These are phyloP conservation scores for Discostella stelligeroides DNA, from an alignment of 108 stramenopile species.

Conservation along the genomic window DNA sequence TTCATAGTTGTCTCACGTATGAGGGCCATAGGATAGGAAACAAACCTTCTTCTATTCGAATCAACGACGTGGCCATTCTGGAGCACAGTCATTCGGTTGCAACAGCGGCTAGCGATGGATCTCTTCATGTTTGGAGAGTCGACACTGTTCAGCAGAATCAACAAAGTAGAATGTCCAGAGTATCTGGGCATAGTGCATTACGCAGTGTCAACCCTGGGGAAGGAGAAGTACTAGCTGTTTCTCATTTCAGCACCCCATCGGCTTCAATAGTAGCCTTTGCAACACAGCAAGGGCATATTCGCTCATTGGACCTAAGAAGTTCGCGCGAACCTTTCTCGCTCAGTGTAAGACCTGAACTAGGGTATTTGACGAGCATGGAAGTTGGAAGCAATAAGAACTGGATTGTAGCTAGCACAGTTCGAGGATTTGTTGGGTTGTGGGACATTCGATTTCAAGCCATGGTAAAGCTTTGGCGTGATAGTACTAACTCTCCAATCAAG, in stretches of 20 bases:
- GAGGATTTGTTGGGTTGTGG: constrained; percentile 73
- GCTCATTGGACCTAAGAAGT: constrained; percentile 82
- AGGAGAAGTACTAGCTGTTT: constrained; percentile 87
- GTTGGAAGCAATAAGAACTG: constrained; percentile 89
- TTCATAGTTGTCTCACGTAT: constrained; percentile 86
- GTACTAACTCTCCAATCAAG: constrained; percentile 70
- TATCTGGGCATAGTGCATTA: constrained; percentile 65
- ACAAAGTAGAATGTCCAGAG: constrained; percentile 47
- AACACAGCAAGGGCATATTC: constrained; percentile 78
- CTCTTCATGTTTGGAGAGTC: constrained; percentile 88
- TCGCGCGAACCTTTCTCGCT: constrained; percentile 79
- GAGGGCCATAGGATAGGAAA: constrained; percentile 53
- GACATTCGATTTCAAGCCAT: constrained; percentile 82
- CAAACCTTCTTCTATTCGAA: constrained; percentile 24
- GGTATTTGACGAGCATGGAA: constrained; percentile 85
- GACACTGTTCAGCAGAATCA: constrained; percentile 50
- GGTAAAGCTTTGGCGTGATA: constrained; percentile 91
- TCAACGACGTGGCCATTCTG: constrained; percentile 89
- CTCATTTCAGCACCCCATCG: constrained; percentile 89
- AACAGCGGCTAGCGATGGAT: constrained; percentile 86
- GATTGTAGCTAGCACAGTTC: constrained; percentile 84
- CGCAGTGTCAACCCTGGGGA: constrained; percentile 63
- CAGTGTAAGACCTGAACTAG: constrained; percentile 80
- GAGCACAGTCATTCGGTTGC: constrained; percentile 91
- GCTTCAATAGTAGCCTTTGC: constrained; percentile 85